phyloP scores from a whole-genome alignment of 2,329 filamentous ascomycete species.

The Monosporascus sp. region DNA sequence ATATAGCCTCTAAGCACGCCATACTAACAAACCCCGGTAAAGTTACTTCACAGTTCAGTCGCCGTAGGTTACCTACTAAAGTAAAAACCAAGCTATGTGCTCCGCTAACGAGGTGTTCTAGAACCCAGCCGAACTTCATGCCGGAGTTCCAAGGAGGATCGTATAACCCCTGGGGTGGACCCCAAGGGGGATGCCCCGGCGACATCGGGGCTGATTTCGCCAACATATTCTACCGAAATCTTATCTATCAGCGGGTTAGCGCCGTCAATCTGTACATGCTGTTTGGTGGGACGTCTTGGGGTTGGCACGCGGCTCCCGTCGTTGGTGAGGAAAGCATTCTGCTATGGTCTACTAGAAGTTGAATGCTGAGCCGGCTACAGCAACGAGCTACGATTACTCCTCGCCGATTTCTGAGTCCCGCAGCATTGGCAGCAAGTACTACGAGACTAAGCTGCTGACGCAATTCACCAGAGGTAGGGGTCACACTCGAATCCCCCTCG shows the following conservation, averaged over 20 bases:
- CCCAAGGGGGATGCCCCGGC: slow-evolving; percentile 46
- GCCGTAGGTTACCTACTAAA: slow-evolving; percentile 16
- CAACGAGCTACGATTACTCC: slow-evolving; percentile 59
- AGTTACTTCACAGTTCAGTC: slow-evolving; percentile 28
- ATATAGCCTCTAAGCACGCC: too few species aligned
- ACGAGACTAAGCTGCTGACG: slow-evolving; percentile 57
- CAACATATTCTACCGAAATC: slow-evolving; percentile 59
- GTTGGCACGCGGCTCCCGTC: slow-evolving; percentile 50
- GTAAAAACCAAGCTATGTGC: not conserved
- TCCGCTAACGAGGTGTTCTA: not conserved
- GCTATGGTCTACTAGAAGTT: not conserved
- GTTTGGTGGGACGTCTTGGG: slow-evolving; percentile 62
- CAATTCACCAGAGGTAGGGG: slow-evolving; percentile 45
- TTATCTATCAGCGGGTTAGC: slow-evolving; percentile 54
- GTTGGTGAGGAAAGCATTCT: slow-evolving; percentile 26
- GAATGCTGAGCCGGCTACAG: slow-evolving; percentile 16
- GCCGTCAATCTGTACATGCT: slow-evolving; percentile 61
- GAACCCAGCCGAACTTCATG: slow-evolving; percentile 47
- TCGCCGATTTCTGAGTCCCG: slow-evolving; percentile 56
- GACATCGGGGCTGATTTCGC: slow-evolving; percentile 55
- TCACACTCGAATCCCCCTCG: too few species aligned
- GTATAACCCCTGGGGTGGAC: slow-evolving; percentile 59
- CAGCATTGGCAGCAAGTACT: slow-evolving; percentile 53
- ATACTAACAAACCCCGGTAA: not conserved
- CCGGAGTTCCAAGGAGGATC: slow-evolving; percentile 56